Evolutionary conservation across 2,329 filamentous ascomycete species (phyloP).

Genomic region (Aspergillus sp.): DNA sequence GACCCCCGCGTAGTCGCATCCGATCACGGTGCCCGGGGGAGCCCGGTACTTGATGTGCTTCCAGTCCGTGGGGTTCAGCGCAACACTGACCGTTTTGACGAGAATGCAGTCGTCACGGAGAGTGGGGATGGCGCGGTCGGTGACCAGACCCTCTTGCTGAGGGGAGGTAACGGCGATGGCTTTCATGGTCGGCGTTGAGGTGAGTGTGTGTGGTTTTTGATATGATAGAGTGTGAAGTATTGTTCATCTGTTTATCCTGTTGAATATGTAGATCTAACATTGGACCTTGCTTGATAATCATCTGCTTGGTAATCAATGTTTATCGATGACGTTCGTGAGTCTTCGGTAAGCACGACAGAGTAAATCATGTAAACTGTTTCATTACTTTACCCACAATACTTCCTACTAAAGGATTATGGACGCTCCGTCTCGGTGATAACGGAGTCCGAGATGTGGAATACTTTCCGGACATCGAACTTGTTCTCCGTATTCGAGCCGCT

Average conservation of each 20-base stretch:
- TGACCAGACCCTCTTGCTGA: slow-evolving; percentile 24
- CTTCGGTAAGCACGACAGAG: too few species aligned
- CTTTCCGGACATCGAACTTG: slow-evolving; percentile 17
- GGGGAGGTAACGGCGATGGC: slow-evolving; percentile 35
- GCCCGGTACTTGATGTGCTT: slow-evolving; percentile 44
- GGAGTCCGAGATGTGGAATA: slow-evolving; percentile 11
- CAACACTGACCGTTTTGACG: slow-evolving; percentile 52
- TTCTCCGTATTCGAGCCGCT: slow-evolving; percentile 10
- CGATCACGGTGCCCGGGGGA: slow-evolving; percentile 41
- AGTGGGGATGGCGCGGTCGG: slow-evolving; percentile 37
- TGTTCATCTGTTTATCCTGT: too few species aligned
- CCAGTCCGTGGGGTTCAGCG: slow-evolving; percentile 59
- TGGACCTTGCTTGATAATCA: too few species aligned
- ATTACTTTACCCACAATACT: too few species aligned
- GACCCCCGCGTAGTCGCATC: slow-evolving; percentile 55
- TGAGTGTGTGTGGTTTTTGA: neutral
- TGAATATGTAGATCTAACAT: too few species aligned
- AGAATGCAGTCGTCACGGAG: slow-evolving; percentile 52
- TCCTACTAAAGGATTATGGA: too few species aligned
- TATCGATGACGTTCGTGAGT: too few species aligned
- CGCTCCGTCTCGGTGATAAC: too few species aligned
- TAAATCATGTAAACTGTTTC: too few species aligned
- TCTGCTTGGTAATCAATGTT: too few species aligned
- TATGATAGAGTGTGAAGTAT: neutral
- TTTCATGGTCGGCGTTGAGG: slow-evolving; percentile 21